A percentile compares a stretch with the other conserved stretches of the same genome.
These are phyloP conservation scores for Ramichloridium luteum DNA, from an alignment of 2,329 filamentous ascomycete species.

Conservation along the genomic window DNA sequence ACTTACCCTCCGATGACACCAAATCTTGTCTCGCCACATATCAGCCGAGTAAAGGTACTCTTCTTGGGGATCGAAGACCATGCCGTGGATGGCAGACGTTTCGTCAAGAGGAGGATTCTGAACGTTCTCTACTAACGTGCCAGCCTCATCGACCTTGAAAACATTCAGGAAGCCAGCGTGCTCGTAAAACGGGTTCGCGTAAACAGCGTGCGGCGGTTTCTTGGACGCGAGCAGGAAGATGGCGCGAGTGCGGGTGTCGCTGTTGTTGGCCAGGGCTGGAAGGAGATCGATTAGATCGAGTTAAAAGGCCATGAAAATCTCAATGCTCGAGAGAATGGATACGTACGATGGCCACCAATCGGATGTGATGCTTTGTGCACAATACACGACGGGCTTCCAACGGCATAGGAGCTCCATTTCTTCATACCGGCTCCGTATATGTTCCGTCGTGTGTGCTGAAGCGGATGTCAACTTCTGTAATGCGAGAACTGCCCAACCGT, in stretches of 20 bases:
- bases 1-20: constrained; percentile 60
- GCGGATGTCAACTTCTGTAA: constrained; percentile 2
- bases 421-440: constrained; percentile 89
- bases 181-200: constrained; percentile 84
- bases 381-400: constrained; percentile 65
- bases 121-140: constrained; percentile 50
- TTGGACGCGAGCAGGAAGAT: constrained; percentile 77
- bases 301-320: not conserved
- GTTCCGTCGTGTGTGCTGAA: constrained; percentile 64
- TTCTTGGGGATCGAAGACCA: constrained; percentile 65
- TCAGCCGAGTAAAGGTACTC: constrained; percentile 70
- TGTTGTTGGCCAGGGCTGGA: constrained; percentile 53
- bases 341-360: constrained; percentile 59
- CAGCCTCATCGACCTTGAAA: constrained; percentile 48
- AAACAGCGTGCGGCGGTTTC: constrained; percentile 67
- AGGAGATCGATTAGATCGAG: too few relatives aligned
- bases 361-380: constrained; percentile 61
- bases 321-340: too few relatives aligned
- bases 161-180: constrained; percentile 73
- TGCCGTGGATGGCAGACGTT: constrained; percentile 64
- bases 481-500: not conserved
- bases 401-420: constrained; percentile 75
- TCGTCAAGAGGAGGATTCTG: constrained; percentile 63
- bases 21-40: constrained; percentile 66
- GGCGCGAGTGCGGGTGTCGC: constrained; percentile 69